These are phyloP conservation scores for Alternaria tenuissima DNA, from an alignment of 2,329 filamentous ascomycete species.

Conservation along the genomic window DNA sequence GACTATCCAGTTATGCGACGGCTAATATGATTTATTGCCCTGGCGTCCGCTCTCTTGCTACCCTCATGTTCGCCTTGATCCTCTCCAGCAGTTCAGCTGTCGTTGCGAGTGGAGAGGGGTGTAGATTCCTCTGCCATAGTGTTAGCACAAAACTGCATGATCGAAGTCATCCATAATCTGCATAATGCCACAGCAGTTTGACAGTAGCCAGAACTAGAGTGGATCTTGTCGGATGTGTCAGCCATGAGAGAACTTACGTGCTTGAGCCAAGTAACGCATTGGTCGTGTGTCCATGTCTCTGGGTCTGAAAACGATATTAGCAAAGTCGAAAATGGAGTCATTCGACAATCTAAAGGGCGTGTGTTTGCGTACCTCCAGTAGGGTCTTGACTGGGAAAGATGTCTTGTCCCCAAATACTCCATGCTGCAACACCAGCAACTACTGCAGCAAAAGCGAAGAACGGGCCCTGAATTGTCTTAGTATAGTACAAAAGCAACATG, in stretches of 20 bases:
- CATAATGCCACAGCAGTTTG: not conserved
- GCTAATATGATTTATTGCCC: not conserved
- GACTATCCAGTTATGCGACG: not conserved
- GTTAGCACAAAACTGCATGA: not conserved
- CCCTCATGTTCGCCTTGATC: conserved; percentile 72
- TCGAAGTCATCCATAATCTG: not conserved
- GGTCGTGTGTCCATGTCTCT: conserved; percentile 77
- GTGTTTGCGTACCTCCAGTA: conserved; percentile 68
- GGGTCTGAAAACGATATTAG: conserved; percentile 59
- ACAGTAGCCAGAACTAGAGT: not conserved
- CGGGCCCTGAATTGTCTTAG: conserved; percentile 34
- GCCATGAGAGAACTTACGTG: conserved; percentile 67
- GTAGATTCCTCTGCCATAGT: conserved; percentile 65
- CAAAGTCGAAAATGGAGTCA: not conserved
- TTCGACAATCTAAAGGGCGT: conserved; percentile 1
- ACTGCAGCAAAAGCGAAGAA: conserved; percentile 74
- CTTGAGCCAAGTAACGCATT: conserved; percentile 81
- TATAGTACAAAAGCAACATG: not conserved
- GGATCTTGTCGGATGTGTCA: not conserved
- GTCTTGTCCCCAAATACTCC: conserved; percentile 85
- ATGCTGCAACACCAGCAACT: conserved; percentile 80
- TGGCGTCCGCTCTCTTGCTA: conserved; percentile 32
- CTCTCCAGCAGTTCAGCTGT: conserved; percentile 72
- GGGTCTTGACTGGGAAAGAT: conserved; percentile 85
- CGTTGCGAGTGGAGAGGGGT: conserved; percentile 66